Conservation (phyloP, 2,329 filamentous ascomycete species). For the Curvularia sp. region DNA sequence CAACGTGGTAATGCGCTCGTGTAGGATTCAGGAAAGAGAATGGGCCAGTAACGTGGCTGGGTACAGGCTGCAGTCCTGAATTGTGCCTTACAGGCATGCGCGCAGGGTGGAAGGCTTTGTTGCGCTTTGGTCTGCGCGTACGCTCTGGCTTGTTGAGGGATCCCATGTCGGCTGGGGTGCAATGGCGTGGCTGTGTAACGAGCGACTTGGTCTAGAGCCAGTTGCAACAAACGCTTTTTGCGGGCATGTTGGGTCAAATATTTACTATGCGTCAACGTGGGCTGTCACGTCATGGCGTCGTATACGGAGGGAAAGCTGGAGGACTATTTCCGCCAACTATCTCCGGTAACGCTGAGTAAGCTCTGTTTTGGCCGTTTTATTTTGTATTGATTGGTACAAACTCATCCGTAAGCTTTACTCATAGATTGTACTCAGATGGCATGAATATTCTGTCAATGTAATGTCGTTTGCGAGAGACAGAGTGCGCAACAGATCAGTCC, state of each 20-base stretch:
- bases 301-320: not conserved
- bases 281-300: slow-evolving; percentile 7
- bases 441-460: not conserved
- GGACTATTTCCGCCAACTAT: slow-evolving; percentile 1
- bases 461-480: not conserved
- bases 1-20: slow-evolving; percentile 22
- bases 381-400: not conserved
- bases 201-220: not conserved
- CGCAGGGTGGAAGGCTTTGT: slow-evolving; percentile 34
- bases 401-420: not conserved
- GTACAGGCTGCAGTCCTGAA: slow-evolving; percentile 29
- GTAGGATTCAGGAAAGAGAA: slow-evolving; percentile 61
- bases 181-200: not conserved
- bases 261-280: not conserved
- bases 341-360: slow-evolving; percentile 7
- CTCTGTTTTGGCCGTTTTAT: not conserved
- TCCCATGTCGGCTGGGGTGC: not conserved
- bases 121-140: slow-evolving; percentile 28
- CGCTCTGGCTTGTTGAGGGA: not conserved
- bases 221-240: not conserved
- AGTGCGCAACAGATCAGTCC: not conserved
- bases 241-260: not conserved
- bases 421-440: not conserved
- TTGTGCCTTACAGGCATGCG: slow-evolving; percentile 37
- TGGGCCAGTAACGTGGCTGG: slow-evolving; percentile 48